phyloP scores from a whole-genome alignment of 345 rosid genomes.

The Boechera retrofracta region DNA sequence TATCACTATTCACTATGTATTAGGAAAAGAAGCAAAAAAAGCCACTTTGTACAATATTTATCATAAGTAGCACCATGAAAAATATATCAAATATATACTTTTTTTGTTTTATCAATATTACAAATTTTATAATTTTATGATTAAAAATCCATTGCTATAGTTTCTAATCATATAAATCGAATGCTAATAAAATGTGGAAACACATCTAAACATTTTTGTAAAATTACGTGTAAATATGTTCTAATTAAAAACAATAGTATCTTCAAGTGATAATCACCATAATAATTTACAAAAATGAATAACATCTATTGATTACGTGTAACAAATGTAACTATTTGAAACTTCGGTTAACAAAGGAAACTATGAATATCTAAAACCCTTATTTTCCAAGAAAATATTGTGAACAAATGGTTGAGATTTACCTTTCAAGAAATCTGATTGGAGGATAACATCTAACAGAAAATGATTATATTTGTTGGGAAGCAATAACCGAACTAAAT shows the following conservation, averaged over 20 bases:
- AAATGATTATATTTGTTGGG: conserved; percentile 36
- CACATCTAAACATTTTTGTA: neutral
- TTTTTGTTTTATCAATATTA: no score
- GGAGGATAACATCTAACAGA: conserved; percentile 40
- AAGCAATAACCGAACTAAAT: conserved; percentile 42
- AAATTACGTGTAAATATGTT: neutral
- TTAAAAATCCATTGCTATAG: neutral
- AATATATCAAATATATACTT: no score
- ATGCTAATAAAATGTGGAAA: neutral
- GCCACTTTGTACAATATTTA: neutral
- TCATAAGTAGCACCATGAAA: neutral
- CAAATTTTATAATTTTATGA: no score
- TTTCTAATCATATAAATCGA: neutral
- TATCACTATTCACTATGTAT: neutral
- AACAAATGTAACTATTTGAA: neutral
- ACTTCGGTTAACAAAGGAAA: neutral
- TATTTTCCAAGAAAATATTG: neutral
- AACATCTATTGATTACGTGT: neutral
- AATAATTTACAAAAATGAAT: neutral
- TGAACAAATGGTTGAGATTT: conserved; percentile 33
- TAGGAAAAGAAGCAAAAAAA: neutral
- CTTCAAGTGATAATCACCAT: neutral
- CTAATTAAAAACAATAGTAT: neutral
- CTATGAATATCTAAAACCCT: neutral
- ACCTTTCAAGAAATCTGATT: conserved; percentile 37